Base-by-base conservation (phyloP, 1,139 yeast species). In the Suhomyces anneliseae region DNA sequence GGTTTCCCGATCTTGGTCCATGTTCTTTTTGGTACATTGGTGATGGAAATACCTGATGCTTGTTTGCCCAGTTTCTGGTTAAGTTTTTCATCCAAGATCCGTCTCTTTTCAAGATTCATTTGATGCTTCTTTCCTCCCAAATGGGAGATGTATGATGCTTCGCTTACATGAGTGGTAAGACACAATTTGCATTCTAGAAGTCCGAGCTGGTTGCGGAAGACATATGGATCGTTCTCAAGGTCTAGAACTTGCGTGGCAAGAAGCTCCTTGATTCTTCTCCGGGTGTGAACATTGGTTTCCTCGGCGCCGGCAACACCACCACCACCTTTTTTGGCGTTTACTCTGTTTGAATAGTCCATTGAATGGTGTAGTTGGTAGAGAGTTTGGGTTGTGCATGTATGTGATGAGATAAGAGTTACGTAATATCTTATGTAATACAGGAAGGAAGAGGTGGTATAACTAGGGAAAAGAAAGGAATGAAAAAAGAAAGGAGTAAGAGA, bases 111-210 rank as follows among this genome's bases (percentile, higher is more conserved):
- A 39, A 89, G 69, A 54, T 83, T 85, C 54, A 82, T 63, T 59
- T 81, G 87, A 62, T 90, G 97, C 62, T 85, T 85, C 50, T 79
- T 75, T 3, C 96, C 96, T 41, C 89, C 87, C 4, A 90, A 76
- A 58, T 90, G 97, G 1, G 90, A 77, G 14, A 89, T 70, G 59
- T 87, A 90, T 8, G 90, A 83, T n/a, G 88, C 79, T 51, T 86
- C 92, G 32, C 83, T 80, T 27, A 78, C 72, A 64, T 89, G 96
- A 0, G 87, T 77, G 1, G 96, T 89, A 32, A 83, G 66, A 61
- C 97, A 90, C 32, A 89, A 70, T 39, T 79, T 74, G 62, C 97
- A 90, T 60, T 89, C 96, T 31, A 85, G 70, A 40, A 82, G 67
- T 2, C 96, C 96, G 19, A 84, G 66, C 57, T 85, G 90, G 61